These are phyloP conservation scores for Suillus cothurnatus DNA, from an alignment of 768 basidiomycete species.

Conservation along the genomic window DNA sequence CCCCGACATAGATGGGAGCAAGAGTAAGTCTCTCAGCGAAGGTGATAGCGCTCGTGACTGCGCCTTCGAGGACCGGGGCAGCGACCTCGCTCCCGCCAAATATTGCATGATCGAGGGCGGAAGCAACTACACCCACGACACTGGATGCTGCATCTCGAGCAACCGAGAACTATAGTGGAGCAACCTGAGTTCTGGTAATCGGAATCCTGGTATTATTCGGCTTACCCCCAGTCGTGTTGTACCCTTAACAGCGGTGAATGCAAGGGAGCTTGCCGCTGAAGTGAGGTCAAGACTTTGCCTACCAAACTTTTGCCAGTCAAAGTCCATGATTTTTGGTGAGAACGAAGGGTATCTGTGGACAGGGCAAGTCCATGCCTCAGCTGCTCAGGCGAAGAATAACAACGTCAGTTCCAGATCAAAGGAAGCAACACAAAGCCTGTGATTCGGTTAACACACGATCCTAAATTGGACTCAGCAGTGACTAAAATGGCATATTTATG, in stretches of 20 bases:
- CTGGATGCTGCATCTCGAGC: constrained; percentile 62
- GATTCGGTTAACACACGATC: not conserved
- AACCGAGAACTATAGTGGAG: constrained; percentile 63
- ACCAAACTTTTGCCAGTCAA: constrained; percentile 42
- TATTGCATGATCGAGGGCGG: constrained; percentile 64
- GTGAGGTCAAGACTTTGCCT: constrained; percentile 70
- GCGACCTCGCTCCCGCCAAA: constrained; percentile 64
- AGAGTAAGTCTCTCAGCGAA: constrained; percentile 73
- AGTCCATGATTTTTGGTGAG: constrained; percentile 26
- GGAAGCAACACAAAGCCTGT: constrained; percentile 3
- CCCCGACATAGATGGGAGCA: constrained; percentile 72
- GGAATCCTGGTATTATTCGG: constrained; percentile 18
- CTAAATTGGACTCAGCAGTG: constrained; percentile 1
- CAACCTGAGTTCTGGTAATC: constrained; percentile 8
- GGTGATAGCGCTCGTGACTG: constrained; percentile 61
- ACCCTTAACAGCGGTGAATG: constrained; percentile 67
- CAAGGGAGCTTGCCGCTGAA: constrained; percentile 59
- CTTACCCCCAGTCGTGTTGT: constrained; percentile 72
- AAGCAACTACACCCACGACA: constrained; percentile 58
- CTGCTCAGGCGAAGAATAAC: constrained; percentile 2
- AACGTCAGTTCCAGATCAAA: constrained; percentile 5
- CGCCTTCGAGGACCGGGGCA: constrained; percentile 56
- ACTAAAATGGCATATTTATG: not conserved
- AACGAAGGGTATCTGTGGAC: constrained; percentile 12
- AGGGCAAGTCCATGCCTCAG: constrained; percentile 25